Evolutionary conservation across 2,329 filamentous ascomycete species (phyloP).

Genomic region (Fusarium setosum): DNA sequence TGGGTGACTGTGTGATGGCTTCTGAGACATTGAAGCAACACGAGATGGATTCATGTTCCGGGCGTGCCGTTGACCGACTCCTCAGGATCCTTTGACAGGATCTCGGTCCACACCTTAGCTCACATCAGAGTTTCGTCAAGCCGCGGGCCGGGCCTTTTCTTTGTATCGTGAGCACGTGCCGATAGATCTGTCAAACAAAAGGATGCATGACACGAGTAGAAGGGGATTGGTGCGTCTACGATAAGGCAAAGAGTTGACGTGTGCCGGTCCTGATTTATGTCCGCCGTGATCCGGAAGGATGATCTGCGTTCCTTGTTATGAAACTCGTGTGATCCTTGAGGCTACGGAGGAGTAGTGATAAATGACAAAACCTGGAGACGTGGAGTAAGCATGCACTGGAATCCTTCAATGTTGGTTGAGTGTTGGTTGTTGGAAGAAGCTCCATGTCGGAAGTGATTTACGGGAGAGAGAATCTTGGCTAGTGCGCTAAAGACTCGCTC

Average conservation of each 20-base stretch:
- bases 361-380: no score
- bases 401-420: no score
- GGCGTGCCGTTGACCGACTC: no score
- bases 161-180: constrained; percentile 15
- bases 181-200: not conserved
- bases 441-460: no score
- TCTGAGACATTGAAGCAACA: no score
- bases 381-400: no score
- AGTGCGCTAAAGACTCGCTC: not conserved
- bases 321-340: no score
- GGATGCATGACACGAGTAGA: not conserved
- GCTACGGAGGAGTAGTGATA: no score
- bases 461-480: not conserved
- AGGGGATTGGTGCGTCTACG: constrained; percentile 1
- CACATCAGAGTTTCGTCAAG: constrained; percentile 29
- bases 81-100: not conserved
- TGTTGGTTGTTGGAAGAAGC: no score
- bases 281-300: no score
- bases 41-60: no score
- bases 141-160: constrained; percentile 37
- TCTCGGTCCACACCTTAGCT: not conserved
- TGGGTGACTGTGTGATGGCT: no score
- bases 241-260: not conserved
- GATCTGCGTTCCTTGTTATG: not conserved
- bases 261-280: not conserved